Conservation (phyloP, 805 yeast genomes). For the Blastobotrys chiropterorum region DNA sequence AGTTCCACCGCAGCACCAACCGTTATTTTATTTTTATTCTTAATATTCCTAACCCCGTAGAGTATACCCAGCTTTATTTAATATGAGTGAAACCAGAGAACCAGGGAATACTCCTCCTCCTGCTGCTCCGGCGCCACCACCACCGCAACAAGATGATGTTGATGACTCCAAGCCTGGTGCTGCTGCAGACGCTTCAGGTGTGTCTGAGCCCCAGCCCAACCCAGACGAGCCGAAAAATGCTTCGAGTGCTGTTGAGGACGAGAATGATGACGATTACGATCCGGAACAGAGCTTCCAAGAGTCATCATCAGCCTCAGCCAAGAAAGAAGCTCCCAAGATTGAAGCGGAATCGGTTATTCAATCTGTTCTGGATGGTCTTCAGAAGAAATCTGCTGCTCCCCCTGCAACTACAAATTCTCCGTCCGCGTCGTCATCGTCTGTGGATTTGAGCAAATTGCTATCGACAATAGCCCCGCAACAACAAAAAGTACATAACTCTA, state of each 20-base stretch:
- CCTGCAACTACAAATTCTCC: neutral
- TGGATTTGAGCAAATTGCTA: slow-evolving; percentile 7
- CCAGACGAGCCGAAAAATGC: neutral
- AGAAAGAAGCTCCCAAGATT: neutral
- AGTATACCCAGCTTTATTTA: neutral
- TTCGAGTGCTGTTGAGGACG: neutral
- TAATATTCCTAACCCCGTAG: neutral
- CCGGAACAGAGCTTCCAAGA: slow-evolving; percentile 1
- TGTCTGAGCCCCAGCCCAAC: neutral
- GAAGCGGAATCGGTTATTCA: neutral
- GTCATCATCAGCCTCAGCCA: neutral
- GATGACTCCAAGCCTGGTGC: neutral
- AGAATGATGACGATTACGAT: slow-evolving; percentile 6
- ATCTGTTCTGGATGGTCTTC: neutral
- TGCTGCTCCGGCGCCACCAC: no score
- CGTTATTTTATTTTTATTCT: neutral
- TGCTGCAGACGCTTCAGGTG: neutral
- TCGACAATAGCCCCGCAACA: slow-evolving; percentile 7
- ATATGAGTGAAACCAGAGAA: neutral
- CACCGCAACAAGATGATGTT: neutral
- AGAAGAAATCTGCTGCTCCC: neutral
- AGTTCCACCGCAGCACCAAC: no score
- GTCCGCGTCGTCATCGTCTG: slow-evolving; percentile 1
- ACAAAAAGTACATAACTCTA: neutral
- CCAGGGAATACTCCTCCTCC: neutral